Conservation (phyloP, 306 rosid species). For the apple (Malus domestica) region ASM211411v1 NC_041792.1:28487407-28487906, state of each 20-base stretch:
- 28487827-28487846: neutral
- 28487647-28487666: neutral
- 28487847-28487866: no score
- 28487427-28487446: neutral
- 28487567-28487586: neutral
- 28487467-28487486: neutral
- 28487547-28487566: neutral
- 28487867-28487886: neutral
- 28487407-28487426: no score
- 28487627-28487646: conserved; percentile 18
- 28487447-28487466: neutral
- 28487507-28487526: neutral
- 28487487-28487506: neutral
- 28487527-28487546: neutral
- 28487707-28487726: conserved; percentile 24
- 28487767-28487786: neutral
- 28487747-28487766: conserved; percentile 31
- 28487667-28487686: conserved; percentile 13
- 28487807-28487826: neutral
- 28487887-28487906: neutral
- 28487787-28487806: neutral
- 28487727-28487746: neutral
- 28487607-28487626: conserved; percentile 3
- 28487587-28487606: conserved; percentile 13
- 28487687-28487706: conserved; percentile 8